Percentiles rank a stretch among this genome's conserved stretches.
Conservation (phyloP, 345 rosid genomes). For the Gossypium arboreum region DNA sequence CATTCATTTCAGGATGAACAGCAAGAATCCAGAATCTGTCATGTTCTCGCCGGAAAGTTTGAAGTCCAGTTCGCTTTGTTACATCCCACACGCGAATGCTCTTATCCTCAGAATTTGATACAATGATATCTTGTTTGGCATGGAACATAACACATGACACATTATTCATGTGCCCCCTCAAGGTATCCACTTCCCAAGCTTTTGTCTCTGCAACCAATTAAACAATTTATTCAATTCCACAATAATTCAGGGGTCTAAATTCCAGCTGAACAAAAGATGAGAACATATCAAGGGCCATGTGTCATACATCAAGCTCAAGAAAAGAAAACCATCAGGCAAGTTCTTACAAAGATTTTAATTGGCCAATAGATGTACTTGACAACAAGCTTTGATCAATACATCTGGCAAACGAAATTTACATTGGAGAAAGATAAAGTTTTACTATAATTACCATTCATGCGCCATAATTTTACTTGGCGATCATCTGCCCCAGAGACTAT, state of each 20-base stretch:
- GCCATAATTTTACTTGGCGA: slow-evolving; percentile 96
- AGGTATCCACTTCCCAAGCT: slow-evolving; percentile 98
- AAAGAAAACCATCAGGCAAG: background rate
- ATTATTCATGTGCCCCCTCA: slow-evolving; percentile 92
- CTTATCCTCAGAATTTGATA: slow-evolving; percentile 94
- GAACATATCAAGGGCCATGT: no score
- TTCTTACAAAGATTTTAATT: background rate
- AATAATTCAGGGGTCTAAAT: background rate
- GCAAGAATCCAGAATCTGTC: slow-evolving; percentile 95
- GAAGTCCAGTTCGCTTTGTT: slow-evolving; percentile 84
- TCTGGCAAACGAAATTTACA: background rate
- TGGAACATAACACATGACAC: slow-evolving; percentile 97
- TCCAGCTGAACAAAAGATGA: background rate
- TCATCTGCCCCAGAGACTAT: slow-evolving; percentile 99
- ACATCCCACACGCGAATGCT: slow-evolving; percentile 97
- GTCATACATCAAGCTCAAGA: no score
- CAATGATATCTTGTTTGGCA: slow-evolving; percentile 89
- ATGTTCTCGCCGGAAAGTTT: slow-evolving; percentile 95
- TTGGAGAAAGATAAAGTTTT: background rate
- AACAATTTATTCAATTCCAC: slow-evolving; percentile 6
- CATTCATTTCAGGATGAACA: slow-evolving; percentile 90
- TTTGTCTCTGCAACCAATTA: slow-evolving; percentile 65
- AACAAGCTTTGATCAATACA: background rate
- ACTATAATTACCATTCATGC: slow-evolving; percentile 72
- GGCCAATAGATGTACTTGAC: background rate